phyloP scores from a whole-genome alignment of 2,329 filamentous ascomycete species.

The Ascochyta clinopodiicola region DNA sequence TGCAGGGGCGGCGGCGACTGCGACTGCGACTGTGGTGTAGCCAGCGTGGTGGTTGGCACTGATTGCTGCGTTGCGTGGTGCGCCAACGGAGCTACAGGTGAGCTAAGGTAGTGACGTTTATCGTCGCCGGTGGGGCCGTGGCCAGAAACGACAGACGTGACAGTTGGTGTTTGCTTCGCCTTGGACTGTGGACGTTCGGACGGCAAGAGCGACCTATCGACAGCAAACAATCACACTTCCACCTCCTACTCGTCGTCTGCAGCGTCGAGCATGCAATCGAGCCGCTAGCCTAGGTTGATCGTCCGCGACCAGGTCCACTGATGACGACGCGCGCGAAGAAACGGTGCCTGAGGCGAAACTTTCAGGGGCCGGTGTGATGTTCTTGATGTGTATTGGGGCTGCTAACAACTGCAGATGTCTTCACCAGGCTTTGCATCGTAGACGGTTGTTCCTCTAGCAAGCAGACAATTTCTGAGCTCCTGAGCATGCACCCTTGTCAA shows the following conservation, averaged over 20 bases:
- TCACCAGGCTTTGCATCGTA: not conserved
- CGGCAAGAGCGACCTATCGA: slow-evolving; percentile 9
- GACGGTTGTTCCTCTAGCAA: slow-evolving; percentile 6
- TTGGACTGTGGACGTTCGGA: not conserved
- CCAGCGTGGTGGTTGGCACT: slow-evolving; percentile 34
- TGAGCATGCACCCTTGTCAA: slow-evolving; percentile 4
- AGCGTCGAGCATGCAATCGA: slow-evolving; percentile 17
- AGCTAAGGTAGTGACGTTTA: slow-evolving; percentile 11
- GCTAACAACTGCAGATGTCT: not conserved
- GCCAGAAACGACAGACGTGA: slow-evolving; percentile 15
- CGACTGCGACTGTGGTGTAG: slow-evolving; percentile 30
- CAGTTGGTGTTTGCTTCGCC: slow-evolving; percentile 1
- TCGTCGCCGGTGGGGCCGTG: slow-evolving; percentile 14
- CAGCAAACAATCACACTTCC: slow-evolving; percentile 3
- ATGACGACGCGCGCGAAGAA: slow-evolving; percentile 25
- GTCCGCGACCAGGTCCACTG: slow-evolving; percentile 22
- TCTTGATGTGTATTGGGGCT: no score
- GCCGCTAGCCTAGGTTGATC: slow-evolving; percentile 20
- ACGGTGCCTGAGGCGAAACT: not conserved
- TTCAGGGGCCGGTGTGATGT: slow-evolving; percentile 1
- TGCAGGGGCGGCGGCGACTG: slow-evolving; percentile 33
- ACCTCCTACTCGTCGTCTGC: not conserved
- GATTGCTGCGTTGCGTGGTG: slow-evolving; percentile 14
- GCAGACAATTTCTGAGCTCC: not conserved
- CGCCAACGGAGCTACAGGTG: slow-evolving; percentile 10